A percentile compares a stretch with the other conserved stretches of the same genome.
Conservation (phyloP, 768 basidiomycete genomes). For the Lactarius sanguifluus region DNA sequence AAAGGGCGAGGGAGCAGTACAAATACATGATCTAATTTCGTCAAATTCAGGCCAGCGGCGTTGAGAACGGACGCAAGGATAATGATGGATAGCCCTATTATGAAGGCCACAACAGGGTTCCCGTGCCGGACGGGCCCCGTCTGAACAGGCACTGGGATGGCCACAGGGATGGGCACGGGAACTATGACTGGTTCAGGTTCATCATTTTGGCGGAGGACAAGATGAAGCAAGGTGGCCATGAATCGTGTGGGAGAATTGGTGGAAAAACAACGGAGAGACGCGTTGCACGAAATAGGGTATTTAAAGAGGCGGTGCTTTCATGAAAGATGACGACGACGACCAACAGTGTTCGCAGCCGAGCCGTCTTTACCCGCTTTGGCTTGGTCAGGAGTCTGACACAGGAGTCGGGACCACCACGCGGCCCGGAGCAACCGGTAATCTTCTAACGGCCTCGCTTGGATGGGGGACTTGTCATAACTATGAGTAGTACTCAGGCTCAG, state of each 20-base stretch:
- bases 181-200: conserved; percentile 11
- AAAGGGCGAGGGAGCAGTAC: background rate
- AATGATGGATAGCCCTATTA: conserved; percentile 85
- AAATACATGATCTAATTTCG: conserved; percentile 82
- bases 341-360: background rate
- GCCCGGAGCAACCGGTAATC: background rate
- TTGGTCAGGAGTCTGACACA: background rate
- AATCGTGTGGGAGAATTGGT: background rate
- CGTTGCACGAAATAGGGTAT: background rate
- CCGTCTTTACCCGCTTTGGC: conserved; percentile 2
- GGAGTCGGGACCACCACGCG: background rate
- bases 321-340: background rate
- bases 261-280: background rate
- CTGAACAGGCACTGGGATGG: background rate
- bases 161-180: conserved; percentile 1
- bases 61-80: conserved; percentile 82
- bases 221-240: conserved; percentile 14
- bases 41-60: conserved; percentile 91
- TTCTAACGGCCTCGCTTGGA: too few relatives aligned
- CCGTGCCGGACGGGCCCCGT: conserved; percentile 36
- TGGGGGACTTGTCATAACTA: background rate
- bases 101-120: conserved; percentile 69
- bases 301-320: conserved; percentile 1
- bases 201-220: conserved; percentile 19
- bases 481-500: background rate